Base-by-base conservation (phyloP, 495 filamentous ascomycete species). In the Trichocladium antarcticum region DNA sequence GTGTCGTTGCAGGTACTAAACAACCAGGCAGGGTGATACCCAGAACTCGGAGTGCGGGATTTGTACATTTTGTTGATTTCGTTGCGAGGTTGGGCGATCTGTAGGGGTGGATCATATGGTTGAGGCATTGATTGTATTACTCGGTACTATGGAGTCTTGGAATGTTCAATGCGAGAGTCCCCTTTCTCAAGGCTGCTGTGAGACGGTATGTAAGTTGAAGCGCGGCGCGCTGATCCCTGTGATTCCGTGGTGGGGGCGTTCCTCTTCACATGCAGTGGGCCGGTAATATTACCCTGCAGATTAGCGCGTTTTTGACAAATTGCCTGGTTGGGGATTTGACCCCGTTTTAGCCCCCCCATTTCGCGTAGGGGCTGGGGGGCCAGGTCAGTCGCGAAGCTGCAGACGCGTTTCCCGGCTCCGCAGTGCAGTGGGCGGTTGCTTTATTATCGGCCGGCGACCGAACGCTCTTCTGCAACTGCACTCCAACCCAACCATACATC, bases 1-100 rank as follows among this genome's bases (percentile, higher is more conserved):
- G 6, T 47, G 34, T 32, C 32, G 42, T 38, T 27, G 43, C 4
- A 40, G 49, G 9, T 17, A 37, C 15, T 42, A 41, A 2, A 29
- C 32, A 49, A 42, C 9, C 32, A 40, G 49, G 37, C 42, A 51
- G 49, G 41, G 49, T 41, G 49, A 51, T 51, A 51, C 49, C 49
- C 49, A 15, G 19, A 20, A 45, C 42, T 24, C 31, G 24, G 8
- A 4, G 24, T 27, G 8, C 8, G 3, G 31, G 5, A 32, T 32
- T 14, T 32, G 31, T 46, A 37, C 24, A 46, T 37, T 37, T 12
- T 37, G 5, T 27, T 3, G 24, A 4, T 27, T 27, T 27, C 24
- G n/a, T n/a, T n/a, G n/a, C n/a, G n/a, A n/a, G n/a, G n/a, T n/a
- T n/a, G n/a, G n/a, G n/a, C n/a, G n/a, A n/a, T n/a, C n/a, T n/a